Evolutionary conservation across 306 rosid genomes (phyloP), one percentile per base, ranked within the genome.

Genomic region (Datisca glomerata): DNA sequence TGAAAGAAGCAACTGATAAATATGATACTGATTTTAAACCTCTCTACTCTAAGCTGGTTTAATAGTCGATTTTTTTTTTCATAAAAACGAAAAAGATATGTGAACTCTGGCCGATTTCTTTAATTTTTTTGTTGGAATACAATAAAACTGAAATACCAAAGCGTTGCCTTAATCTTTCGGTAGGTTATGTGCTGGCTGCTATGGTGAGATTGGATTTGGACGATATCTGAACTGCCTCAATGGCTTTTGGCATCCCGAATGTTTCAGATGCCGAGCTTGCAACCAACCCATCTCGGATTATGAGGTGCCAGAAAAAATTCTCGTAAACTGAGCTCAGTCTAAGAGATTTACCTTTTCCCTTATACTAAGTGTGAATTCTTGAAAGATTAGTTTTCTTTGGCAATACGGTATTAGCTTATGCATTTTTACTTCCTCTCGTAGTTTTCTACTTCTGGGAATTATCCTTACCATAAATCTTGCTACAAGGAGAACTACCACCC

Each of bases 211-310:
- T 55, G 96, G 96, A 58, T 78, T 43, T 49, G 96, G 98, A 35
- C 79, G 98, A 18, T 84, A 84, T 60, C 65, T 91, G 53, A 84
- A 78, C 71, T 91, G 96, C 65, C 65, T 91, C 61, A 75, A 77
- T 68, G 80, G 81, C 59, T 62, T 80, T 56, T 91, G 96, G 98
- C 98, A 91, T 75, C 98, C 96, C 35, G 98, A 91, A 66, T 84
- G 98, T 65, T 91, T 91, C 56, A 80, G 92, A 18, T 91, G 98
- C 49, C 94, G 65, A 37, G 81, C 94, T 49, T 91, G 98, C 78
- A 78, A 80, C 72, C 62, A 69, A 32, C 94, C 98, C 21, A 91
- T 91, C 47, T 60, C 92, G 19, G 98, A 81, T 65, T 72, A 73
- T 12, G 94, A 86, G 96, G 96, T 81, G 61, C 51, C 21, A 43